Conservation (phyloP, 2,329 filamentous ascomycete species). For the Penicillium palitans region DNA sequence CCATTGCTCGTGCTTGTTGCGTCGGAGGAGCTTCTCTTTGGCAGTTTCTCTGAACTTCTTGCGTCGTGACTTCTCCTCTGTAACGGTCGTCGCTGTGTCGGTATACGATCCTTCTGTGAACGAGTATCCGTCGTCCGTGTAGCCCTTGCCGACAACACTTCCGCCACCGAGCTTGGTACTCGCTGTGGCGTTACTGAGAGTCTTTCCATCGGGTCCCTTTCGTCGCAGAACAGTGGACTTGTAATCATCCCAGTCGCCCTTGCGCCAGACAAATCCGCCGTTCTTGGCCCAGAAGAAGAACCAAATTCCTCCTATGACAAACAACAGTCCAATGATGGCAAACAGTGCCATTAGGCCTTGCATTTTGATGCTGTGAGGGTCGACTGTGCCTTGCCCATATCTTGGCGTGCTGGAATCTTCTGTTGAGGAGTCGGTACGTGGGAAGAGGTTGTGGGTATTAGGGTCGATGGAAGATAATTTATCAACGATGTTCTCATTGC, state of each 20-base stretch:
- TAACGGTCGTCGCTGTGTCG: constrained; percentile 47
- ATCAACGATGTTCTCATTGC: constrained; percentile 11
- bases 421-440: constrained; percentile 29
- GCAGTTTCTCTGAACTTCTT: constrained; percentile 38
- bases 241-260: constrained; percentile 97
- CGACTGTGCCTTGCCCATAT: constrained; percentile 42
- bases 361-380: constrained; percentile 49
- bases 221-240: constrained; percentile 89
- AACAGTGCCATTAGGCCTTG: constrained; percentile 79
- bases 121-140: constrained; percentile 66
- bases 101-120: constrained; percentile 43
- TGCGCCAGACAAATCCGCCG: constrained; percentile 82
- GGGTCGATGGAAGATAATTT: constrained; percentile 26
- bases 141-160: constrained; percentile 63
- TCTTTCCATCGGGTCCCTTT: constrained; percentile 83
- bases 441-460: constrained; percentile 30
- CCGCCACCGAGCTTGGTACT: constrained; percentile 85
- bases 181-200: constrained; percentile 77
- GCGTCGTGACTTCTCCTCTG: constrained; percentile 30
- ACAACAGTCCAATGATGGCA: constrained; percentile 73
- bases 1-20: constrained; percentile 52
- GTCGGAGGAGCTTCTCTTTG: constrained; percentile 40
- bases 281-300: constrained; percentile 99
- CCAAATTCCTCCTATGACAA: constrained; percentile 80
- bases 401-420: constrained; percentile 2